A percentile compares a stretch with the other conserved stretches of the same genome.
phyloP scores from a whole-genome alignment of 805 yeast species.

The Suhomyces tanzawaensis region DNA sequence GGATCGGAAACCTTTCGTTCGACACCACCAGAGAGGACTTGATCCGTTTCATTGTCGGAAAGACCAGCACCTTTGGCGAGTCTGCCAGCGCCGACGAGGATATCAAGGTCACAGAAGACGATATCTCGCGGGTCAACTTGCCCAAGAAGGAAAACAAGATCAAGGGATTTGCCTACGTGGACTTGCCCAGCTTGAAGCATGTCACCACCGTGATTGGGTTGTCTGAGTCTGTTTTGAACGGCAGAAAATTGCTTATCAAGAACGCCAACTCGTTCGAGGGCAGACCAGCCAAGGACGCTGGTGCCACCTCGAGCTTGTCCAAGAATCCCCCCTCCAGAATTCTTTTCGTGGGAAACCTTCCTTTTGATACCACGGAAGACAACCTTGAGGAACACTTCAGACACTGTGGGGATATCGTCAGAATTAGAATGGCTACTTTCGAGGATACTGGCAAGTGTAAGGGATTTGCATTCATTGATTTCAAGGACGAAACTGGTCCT shows the following conservation, averaged over 20 bases:
- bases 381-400: conserved; percentile 76
- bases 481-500: conserved; percentile 75
- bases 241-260: conserved; percentile 84
- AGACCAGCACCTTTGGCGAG: conserved; percentile 41
- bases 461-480: conserved; percentile 92
- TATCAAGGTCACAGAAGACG: conserved; percentile 46
- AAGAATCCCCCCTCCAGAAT: conserved; percentile 88
- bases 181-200: conserved; percentile 61
- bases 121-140: conserved; percentile 72
- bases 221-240: conserved; percentile 72
- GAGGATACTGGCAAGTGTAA: conserved; percentile 95
- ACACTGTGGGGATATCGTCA: conserved; percentile 84
- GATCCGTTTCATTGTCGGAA: conserved; percentile 57
- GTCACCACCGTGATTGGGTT: conserved; percentile 61
- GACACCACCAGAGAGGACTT: conserved; percentile 79
- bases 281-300: conserved; percentile 63
- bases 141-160: conserved; percentile 72
- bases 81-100: conserved; percentile 7
- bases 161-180: conserved; percentile 90
- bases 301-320: conserved; percentile 40
- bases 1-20: conserved; percentile 92
- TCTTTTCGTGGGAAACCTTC: conserved; percentile 86
- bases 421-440: conserved; percentile 95
- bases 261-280: conserved; percentile 81
- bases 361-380: conserved; percentile 88